Conservation (phyloP, 2,329 filamentous ascomycete genomes). For the Coniella lustricola region DNA sequence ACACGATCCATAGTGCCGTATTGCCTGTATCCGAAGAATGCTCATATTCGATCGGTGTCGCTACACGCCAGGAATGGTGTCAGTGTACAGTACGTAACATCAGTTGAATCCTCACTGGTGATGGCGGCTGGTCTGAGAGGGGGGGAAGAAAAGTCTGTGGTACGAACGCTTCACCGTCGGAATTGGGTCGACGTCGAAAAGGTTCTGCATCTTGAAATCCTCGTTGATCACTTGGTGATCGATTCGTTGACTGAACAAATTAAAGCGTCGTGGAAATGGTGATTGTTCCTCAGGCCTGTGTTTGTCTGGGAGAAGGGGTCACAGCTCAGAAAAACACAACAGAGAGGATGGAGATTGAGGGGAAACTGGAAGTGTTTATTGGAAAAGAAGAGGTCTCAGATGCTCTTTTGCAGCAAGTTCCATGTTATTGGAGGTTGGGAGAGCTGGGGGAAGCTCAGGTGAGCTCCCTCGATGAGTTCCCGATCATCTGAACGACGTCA, state of each 20-base stretch:
- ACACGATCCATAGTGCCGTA: slow-evolving; percentile 55
- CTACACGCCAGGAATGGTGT: neutral
- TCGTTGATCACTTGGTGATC: neutral
- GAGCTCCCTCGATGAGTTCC: slow-evolving; percentile 9
- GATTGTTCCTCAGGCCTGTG: too few relatives aligned
- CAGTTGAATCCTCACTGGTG: too few relatives aligned
- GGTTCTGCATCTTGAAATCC: slow-evolving; percentile 10
- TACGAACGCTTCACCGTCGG: slow-evolving; percentile 15
- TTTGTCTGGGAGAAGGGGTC: neutral
- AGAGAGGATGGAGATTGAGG: too few relatives aligned
- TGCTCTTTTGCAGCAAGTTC: too few relatives aligned
- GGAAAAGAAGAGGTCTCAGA: too few relatives aligned
- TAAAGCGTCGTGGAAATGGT: too few relatives aligned
- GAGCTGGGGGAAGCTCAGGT: slow-evolving; percentile 6
- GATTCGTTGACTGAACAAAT: too few relatives aligned
- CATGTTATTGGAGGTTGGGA: neutral
- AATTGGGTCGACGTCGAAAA: slow-evolving; percentile 10
- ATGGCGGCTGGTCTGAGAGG: too few relatives aligned
- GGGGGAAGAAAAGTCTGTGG: too few relatives aligned
- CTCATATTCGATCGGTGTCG: slow-evolving; percentile 19
- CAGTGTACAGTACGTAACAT: too few relatives aligned
- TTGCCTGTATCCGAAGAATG: slow-evolving; percentile 21
- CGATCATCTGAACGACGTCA: slow-evolving; percentile 12
- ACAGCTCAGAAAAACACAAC: too few relatives aligned
- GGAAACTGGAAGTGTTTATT: neutral